Evolutionary conservation across 2,329 filamentous ascomycete genomes (phyloP).

Genomic region (Endothia cerciana): DNA sequence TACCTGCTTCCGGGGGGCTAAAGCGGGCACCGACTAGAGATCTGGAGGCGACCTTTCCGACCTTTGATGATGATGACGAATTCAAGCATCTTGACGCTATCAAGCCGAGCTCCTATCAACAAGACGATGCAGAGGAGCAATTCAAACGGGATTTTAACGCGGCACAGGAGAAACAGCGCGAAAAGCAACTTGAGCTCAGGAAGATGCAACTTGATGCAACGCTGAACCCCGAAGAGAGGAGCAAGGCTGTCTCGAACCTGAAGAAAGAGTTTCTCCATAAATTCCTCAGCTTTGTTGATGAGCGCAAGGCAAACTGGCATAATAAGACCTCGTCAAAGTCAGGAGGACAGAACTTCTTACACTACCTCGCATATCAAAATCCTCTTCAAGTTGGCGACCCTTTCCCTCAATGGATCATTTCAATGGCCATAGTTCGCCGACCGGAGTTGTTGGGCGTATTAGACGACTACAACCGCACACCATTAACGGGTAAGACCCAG

Average conservation of each 20-base stretch:
- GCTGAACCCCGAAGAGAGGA: not conserved
- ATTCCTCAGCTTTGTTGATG: not conserved
- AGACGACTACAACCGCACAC: not conserved
- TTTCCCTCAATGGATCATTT: not conserved
- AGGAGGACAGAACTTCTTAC: conserved; percentile 5
- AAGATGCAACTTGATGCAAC: no score
- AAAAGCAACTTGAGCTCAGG: no score
- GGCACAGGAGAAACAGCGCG: not conserved
- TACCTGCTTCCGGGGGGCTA: not conserved
- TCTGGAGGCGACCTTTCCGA: not conserved
- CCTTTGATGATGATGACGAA: not conserved
- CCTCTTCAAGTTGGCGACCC: not conserved
- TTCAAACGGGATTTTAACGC: not conserved
- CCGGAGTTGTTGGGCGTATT: conserved; percentile 1
- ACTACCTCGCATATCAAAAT: conserved; percentile 5
- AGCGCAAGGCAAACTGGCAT: conserved; percentile 1
- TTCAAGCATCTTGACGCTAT: not conserved
- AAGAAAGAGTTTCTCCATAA: not conserved
- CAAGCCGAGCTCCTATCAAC: not conserved
- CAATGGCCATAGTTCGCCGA: not conserved
- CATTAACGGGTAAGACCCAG: conserved; percentile 8
- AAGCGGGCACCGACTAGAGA: not conserved
- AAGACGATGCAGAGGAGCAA: not conserved
- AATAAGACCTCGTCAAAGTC: not conserved
- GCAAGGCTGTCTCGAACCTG: not conserved